Conservation (phyloP, 2,329 filamentous ascomycete species). For the Diaporthe destruens region DNA sequence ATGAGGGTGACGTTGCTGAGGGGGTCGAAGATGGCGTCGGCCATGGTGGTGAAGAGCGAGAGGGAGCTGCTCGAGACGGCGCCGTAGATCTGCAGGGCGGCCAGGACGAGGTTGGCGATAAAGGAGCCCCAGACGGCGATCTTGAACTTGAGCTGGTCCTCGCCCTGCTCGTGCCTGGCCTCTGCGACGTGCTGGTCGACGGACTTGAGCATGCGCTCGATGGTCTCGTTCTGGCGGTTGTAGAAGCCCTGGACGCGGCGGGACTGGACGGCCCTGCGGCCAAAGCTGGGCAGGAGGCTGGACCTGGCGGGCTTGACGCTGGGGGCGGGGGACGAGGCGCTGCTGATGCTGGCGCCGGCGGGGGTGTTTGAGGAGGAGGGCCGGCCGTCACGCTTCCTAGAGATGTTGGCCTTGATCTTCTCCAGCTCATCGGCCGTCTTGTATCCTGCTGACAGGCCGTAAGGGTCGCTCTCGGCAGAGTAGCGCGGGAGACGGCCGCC, state of each 20-base stretch:
- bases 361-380: constrained; percentile 44
- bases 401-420: constrained; percentile 83
- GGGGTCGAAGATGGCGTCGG: constrained; percentile 94
- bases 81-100: constrained; percentile 87
- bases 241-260: constrained; percentile 82
- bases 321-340: constrained; percentile 37
- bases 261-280: constrained; percentile 51
- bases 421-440: constrained; percentile 84
- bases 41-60: constrained; percentile 97
- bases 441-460: constrained; percentile 80
- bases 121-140: constrained; percentile 78
- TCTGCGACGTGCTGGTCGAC: constrained; percentile 91
- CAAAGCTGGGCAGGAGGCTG: constrained; percentile 49
- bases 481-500: constrained; percentile 65
- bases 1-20: constrained; percentile 90
- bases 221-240: constrained; percentile 91
- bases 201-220: constrained; percentile 89
- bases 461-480: constrained; percentile 80
- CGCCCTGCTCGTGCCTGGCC: constrained; percentile 82
- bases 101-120: constrained; percentile 82
- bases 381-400: constrained; percentile 74
- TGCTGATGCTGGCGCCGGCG: constrained; percentile 39
- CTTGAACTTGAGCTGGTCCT: constrained; percentile 82
- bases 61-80: constrained; percentile 90
- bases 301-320: constrained; percentile 39